These are phyloP conservation scores for Echinosophora koreensis DNA, from an alignment of 306 rosid species.

Conservation along the genomic window DNA sequence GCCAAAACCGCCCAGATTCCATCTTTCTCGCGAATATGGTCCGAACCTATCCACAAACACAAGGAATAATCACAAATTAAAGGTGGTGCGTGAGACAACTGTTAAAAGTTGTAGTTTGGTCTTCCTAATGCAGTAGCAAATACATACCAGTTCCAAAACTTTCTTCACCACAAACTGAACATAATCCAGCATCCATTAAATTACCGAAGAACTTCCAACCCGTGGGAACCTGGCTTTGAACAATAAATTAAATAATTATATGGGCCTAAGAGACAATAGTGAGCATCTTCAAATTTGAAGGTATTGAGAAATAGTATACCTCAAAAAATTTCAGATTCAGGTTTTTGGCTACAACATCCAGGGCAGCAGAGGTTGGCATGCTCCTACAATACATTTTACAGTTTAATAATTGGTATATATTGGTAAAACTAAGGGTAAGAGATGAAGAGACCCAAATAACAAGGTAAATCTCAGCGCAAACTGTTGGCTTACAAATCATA, in stretches of 20 bases:
- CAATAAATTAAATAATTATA: slow-evolving; percentile 22
- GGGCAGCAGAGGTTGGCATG: slow-evolving; percentile 99
- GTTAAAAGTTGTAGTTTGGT: slow-evolving; percentile 29
- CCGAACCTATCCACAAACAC: slow-evolving; percentile 75
- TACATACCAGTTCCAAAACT: slow-evolving; percentile 97
- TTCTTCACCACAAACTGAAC: slow-evolving; percentile 98
- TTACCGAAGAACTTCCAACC: slow-evolving; percentile 99
- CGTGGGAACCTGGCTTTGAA: slow-evolving; percentile 81
- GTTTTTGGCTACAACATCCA: slow-evolving; percentile 95
- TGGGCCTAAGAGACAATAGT: slow-evolving; percentile 13
- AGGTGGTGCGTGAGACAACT: slow-evolving; percentile 5
- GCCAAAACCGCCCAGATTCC: slow-evolving; percentile 99
- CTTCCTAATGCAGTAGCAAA: slow-evolving; percentile 33
- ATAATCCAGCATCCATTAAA: slow-evolving; percentile 95
- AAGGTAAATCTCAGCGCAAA: neutral
- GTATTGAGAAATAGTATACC: slow-evolving; percentile 58
- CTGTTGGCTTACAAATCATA: neutral
- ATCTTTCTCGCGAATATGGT: slow-evolving; percentile 98
- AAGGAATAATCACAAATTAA: slow-evolving; percentile 41
- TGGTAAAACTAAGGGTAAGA: slow-evolving; percentile 15
- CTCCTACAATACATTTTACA: slow-evolving; percentile 69
- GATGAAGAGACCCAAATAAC: neutral
- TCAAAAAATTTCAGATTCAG: slow-evolving; percentile 93
- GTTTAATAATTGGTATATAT: slow-evolving; percentile 27
- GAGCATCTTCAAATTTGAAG: slow-evolving; percentile 7